Percentiles rank a stretch among this genome's conserved stretches.
These are phyloP conservation scores for Sungouiella thailandica DNA, from an alignment of 805 yeast genomes.

Conservation along the genomic window DNA sequence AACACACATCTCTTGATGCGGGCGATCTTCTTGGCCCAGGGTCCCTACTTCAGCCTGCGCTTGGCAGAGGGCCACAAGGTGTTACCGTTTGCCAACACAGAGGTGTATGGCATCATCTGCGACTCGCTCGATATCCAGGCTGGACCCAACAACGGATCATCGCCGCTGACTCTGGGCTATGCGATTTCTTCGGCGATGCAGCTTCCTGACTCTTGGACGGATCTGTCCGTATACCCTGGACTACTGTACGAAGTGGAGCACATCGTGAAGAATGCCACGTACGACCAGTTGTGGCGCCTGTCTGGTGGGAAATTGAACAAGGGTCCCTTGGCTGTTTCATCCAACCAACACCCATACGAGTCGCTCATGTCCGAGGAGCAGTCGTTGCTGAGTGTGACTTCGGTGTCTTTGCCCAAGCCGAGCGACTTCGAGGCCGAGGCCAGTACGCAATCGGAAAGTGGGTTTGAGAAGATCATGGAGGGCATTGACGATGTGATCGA, in stretches of 20 bases:
- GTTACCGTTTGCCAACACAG: slow-evolving; percentile 66
- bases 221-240: slow-evolving; percentile 44
- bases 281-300: slow-evolving; percentile 39
- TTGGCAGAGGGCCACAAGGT: slow-evolving; percentile 28
- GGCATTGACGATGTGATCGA: slow-evolving; percentile 13
- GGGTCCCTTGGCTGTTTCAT: slow-evolving; percentile 14
- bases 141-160: slow-evolving; percentile 56
- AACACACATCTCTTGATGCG: slow-evolving; percentile 77
- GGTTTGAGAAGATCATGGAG: slow-evolving; percentile 10
- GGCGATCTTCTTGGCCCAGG: slow-evolving; percentile 72
- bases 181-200: slow-evolving; percentile 21
- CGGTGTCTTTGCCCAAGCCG: slow-evolving; percentile 22
- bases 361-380: slow-evolving; percentile 23
- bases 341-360: slow-evolving; percentile 20
- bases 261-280: slow-evolving; percentile 45
- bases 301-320: slow-evolving; percentile 5
- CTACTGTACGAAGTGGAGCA: slow-evolving; percentile 43
- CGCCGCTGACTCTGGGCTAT: slow-evolving; percentile 4
- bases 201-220: slow-evolving; percentile 44
- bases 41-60: slow-evolving; percentile 62
- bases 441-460: slow-evolving; percentile 1
- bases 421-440: slow-evolving; percentile 15
- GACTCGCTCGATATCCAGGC: slow-evolving; percentile 51
- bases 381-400: slow-evolving; percentile 10
- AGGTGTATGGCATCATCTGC: slow-evolving; percentile 72